Evolutionary conservation across 1,139 yeast species (phyloP), one percentile per base, ranked within the genome.

Genomic region (Pichia sp.): DNA sequence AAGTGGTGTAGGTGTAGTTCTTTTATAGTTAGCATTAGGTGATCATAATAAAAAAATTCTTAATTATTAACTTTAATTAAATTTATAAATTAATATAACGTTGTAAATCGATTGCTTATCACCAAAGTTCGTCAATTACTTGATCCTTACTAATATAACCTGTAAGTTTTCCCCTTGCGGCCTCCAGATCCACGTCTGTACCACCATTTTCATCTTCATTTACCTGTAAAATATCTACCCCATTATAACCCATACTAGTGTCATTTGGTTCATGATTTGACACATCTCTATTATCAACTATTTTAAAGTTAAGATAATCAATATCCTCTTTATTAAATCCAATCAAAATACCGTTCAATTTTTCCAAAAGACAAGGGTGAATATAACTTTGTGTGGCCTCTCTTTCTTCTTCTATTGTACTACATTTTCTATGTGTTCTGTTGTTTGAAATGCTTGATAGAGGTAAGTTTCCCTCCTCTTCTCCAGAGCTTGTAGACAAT

Each of bases 1-100:
- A 44, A 88, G 96, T 66, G 95, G 94, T 29, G 78, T 90, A 37
- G 97, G 97, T 55, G 90, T 87, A 32, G 94, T 92, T 26, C 39
- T 36, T 27, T 36, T 36, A 25, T 36, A 36, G 26, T 4, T 27
- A 4, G 9, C 27, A 5, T 26, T 35, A 5, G 26, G 11, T 36
- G 30, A 18, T 18, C 18, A 18, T 36, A 36, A 25, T 18, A 18
- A 35, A 7, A 3, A 8, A 25, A 35, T 3, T 35, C 25, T 10
- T 5, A 9, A 7, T 26, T 26, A 7, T 38, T 28, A 28, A 25
- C 11, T 31, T n/a, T 40, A 40, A 18, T 18, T 18, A 18, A 18
- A 18, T 18, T 10, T n/a, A 29, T 25, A 6, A 11, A 40, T 28
- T n/a, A 32, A 4, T 7, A 36, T 11, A 26, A 11, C 39, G 26